Evolutionary conservation across 106 monocot species (phyloP).

Genomic region (Agapanthus africanus): DNA sequence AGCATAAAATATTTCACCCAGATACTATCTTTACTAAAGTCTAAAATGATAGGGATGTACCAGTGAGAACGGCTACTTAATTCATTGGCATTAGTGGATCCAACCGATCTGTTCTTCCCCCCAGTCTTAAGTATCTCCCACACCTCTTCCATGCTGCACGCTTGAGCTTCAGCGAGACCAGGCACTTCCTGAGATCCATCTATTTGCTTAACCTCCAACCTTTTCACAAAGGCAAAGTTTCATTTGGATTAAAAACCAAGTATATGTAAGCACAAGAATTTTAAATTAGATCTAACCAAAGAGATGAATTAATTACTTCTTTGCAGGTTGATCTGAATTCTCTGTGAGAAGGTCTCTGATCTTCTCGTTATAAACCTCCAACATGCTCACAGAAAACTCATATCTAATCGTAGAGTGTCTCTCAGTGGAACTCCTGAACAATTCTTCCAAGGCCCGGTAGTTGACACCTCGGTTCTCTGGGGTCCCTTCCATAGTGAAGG

Average conservation of each 20-base stretch:
- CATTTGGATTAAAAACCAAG: not conserved
- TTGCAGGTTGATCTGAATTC: slow-evolving; percentile 32
- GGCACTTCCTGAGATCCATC: slow-evolving; percentile 90
- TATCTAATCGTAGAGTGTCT: slow-evolving; percentile 36
- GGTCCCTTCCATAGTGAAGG: slow-evolving; percentile 98
- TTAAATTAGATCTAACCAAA: slow-evolving; percentile 2
- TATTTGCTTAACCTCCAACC: slow-evolving; percentile 89
- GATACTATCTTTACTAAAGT: too few relatives aligned
- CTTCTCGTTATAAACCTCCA: slow-evolving; percentile 95
- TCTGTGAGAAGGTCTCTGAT: slow-evolving; percentile 79
- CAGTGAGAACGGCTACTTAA: slow-evolving; percentile 94
- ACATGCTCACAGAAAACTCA: slow-evolving; percentile 72
- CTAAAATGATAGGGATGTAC: too few relatives aligned
- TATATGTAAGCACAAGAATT: not conserved
- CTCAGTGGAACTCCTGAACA: slow-evolving; percentile 52
- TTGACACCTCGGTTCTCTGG: slow-evolving; percentile 81
- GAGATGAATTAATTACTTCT: slow-evolving; percentile 39
- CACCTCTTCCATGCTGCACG: slow-evolving; percentile 45
- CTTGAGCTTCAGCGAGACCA: slow-evolving; percentile 63
- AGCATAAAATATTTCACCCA: too few relatives aligned
- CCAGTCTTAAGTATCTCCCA: slow-evolving; percentile 77
- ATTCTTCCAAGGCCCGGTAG: slow-evolving; percentile 78
- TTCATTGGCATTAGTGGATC: slow-evolving; percentile 89
- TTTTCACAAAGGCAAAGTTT: slow-evolving; percentile 17
- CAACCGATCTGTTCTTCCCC: slow-evolving; percentile 71